Evolutionary conservation across 2,329 filamentous ascomycete species (phyloP), one percentile per base, ranked within the genome.

Genomic region (Waltergamsia citrina): DNA sequence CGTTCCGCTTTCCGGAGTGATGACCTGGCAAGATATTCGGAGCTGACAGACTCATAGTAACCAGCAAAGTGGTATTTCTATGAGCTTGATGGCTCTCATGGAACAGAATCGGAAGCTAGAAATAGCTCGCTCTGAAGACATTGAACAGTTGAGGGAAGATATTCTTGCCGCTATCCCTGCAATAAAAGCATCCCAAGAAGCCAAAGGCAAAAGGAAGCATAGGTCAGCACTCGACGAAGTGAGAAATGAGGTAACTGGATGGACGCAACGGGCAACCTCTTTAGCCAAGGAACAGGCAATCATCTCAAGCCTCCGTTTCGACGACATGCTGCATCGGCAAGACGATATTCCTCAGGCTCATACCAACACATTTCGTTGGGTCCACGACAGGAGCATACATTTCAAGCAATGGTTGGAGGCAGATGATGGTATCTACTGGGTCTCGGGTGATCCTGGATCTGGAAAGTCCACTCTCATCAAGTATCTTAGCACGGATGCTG

Each of bases 391-490:
- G 23, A 25, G 23, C 9, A 9, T 25, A n/a, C n/a, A 9, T n/a
- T 25, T 25, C 23, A 25, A 25, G n/a, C 9, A 25, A 9, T 25
- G 23, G 23, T n/a, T 25, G 9, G 23, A 25, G n/a, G 9, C 23
- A 25, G 23, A n/a, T 9, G 23, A 25, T 25, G 23, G 23, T 9
- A n/a, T 25, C 2, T 60, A 49, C 38, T 55, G 54, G 46, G 49
- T 63, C 8, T 46, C 44, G 7, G 62, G 63, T 3, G 63, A 63
- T 29, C 45, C 59, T 1, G 60, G 61, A 6, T 54, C 55, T 1
- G 62, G 60, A 0, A 65, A 65, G 35, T 63, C 60, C 1, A 63
- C 59, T 0, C 37, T 64, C 10, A 58, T 64, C 54, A 60, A 59
- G 26, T 56, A 49, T 27, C 34, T 63, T 7, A 38, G 23, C 18